Base-by-base conservation (phyloP, 768 basidiomycete genomes). In the Porphyrellus cyaneotinctus region DNA sequence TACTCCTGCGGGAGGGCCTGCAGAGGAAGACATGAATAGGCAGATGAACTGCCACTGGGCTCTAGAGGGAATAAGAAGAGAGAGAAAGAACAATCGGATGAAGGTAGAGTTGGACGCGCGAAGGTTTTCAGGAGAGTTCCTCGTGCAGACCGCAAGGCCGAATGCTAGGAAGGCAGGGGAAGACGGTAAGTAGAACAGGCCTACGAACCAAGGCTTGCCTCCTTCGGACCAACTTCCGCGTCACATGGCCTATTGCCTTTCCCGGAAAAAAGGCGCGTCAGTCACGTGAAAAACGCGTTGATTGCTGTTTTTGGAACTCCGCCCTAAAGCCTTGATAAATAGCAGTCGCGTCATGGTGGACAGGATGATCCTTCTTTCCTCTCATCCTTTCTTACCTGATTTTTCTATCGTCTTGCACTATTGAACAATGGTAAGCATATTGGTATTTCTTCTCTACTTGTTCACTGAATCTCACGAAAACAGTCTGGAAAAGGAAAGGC, bases 401-500 rank as follows among this genome's bases (percentile, higher is more conserved):
- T 28, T 49, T 45, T 22, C 42, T 9, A 47, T 41, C 52, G 23
- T 37, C 54, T 49, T 52, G 54, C 32, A 51, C 37, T 42, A 33
- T 24, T 44, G 20, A 61, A 47, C 41, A 15, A 77, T 76, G 75
- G 74, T 76, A 53, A 24, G 60, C 26, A n/a, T 5, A 26, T 17
- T 6, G 6, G 6, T 47, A 4, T 15, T 28, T 20, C 6, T 20
- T 22, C 31, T 2, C 8, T 32, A 30, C 43, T 24, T 22, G 18
- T 51, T 56, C 49, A 51, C 53, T 58, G 20, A 68, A 22, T 5
- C 17, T 14, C 2, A 15, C 51, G 7, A 43, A 52, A 42, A 48
- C 63, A 81, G 79, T 76, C 80, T 69, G 78, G 79, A 62, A 81
- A 81, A 70, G 80, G 79, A 63, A 79, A 79, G 65, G 73, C 75